Evolutionary conservation across 176 grass and related monocot genomes (phyloP).

Genomic region (Cenchrus americanus): DNA sequence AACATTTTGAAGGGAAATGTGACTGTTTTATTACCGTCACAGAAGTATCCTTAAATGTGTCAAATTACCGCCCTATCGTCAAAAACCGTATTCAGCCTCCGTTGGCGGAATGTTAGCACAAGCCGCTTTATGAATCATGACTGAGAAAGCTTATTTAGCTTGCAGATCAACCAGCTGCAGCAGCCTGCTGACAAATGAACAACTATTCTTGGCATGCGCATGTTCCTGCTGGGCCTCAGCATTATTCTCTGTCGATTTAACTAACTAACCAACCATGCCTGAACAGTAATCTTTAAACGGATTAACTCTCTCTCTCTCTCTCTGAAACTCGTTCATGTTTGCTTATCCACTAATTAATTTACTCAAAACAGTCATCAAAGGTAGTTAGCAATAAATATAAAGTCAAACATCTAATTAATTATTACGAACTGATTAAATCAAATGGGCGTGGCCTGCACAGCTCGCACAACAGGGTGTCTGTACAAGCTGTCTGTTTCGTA

Average conservation of each 20-base stretch:
- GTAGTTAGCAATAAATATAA: neutral
- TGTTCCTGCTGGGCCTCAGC: neutral
- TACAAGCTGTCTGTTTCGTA: constrained; percentile 55
- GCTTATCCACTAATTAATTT: neutral
- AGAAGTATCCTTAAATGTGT: neutral
- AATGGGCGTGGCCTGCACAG: constrained; percentile 28
- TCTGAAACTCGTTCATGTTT: neutral
- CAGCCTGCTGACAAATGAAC: neutral
- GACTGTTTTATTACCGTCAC: neutral
- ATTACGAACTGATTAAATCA: neutral
- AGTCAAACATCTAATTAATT: neutral
- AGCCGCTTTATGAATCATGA: neutral
- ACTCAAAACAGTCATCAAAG: neutral
- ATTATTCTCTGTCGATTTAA: neutral
- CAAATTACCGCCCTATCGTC: neutral
- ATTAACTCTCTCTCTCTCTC: too few relatives aligned
- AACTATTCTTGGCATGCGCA: neutral
- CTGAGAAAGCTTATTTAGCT: neutral
- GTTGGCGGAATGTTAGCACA: neutral
- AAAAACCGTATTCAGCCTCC: neutral
- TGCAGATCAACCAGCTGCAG: neutral
- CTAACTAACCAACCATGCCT: neutral
- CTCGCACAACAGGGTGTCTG: constrained; percentile 38
- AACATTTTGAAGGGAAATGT: neutral
- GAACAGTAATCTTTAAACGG: neutral